Conservation (phyloP, 148 eudicot genomes). For the Dianthus caryophyllus region DNA sequence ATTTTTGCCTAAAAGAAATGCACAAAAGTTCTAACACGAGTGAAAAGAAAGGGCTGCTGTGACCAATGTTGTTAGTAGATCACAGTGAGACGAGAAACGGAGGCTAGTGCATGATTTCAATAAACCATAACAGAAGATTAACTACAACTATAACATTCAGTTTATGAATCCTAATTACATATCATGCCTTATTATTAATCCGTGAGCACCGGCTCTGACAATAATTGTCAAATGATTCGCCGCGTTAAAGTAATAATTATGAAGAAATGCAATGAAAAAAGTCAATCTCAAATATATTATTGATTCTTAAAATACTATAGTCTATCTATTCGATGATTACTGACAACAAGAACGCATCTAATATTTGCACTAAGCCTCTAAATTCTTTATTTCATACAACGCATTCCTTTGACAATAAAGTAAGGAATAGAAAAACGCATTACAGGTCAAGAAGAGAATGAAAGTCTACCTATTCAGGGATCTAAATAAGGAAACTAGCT, state of each 20-base stretch:
- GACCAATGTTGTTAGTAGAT: background rate
- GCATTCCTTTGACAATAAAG: conserved; percentile 3
- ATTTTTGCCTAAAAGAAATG: background rate
- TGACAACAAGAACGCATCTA: conserved; percentile 10
- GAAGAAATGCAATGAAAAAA: background rate
- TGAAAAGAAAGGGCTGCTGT: background rate
- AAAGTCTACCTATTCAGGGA: background rate
- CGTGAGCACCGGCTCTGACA: conserved; percentile 8
- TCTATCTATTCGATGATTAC: background rate
- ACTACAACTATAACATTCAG: background rate
- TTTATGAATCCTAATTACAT: conserved; percentile 4
- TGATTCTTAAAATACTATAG: conserved; percentile 7
- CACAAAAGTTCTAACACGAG: background rate
- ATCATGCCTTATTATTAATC: conserved; percentile 3
- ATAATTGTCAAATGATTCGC: conserved; percentile 11
- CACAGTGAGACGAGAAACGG: background rate
- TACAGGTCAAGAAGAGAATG: conserved; percentile 1
- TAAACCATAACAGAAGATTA: background rate
- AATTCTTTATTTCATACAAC: background rate
- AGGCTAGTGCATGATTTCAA: background rate
- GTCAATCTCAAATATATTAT: conserved; percentile 1
- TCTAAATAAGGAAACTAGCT: conserved; percentile 3
- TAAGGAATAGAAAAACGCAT: background rate
- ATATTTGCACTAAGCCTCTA: background rate
- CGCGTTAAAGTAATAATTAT: conserved; percentile 4